Evolutionary conservation across 225 moss, liverwort and hornwort genomes (phyloP), one percentile per base, ranked within the genome.

Genomic region (Polytrichum formosum): DNA sequence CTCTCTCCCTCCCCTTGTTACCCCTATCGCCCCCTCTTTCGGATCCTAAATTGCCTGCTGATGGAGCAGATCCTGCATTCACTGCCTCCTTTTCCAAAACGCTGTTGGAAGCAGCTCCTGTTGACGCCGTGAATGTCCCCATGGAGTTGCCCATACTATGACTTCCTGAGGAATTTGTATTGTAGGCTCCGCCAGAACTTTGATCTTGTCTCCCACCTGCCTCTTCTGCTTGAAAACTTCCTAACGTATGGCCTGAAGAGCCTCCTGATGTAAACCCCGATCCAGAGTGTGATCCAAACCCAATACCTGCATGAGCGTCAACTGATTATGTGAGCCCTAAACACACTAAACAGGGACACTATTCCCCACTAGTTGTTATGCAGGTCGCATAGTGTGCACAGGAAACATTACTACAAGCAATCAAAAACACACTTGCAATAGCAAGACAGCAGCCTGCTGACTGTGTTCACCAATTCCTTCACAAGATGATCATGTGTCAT

Each of bases 211-310:
- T 84, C 60, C 68, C 70, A 63, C 81, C 80, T 6, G 63, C 73
- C 55, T 82, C 77, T 21, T 79, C 77, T 67, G 60, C 21, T 27
- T 88, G 84, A 74, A 79, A 87, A 64, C 78, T 76, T 69, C 87
- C 84, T 54, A 81, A 75, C 16, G 76, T 79, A 64, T 87, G 77
- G 70, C 72, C 79, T 71, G 84, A 75, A 37, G 82, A 80, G 53
- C 76, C 80, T 80, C 71, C 82, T 63, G 82, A 76, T 60, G 76
- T 85, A 72, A 83, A 85, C 31, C 79, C 78, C n/a, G 86, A 67
- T 55, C 74, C 84, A 67, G 83, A 74, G 58, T 76, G 83, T 59
- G 87, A 83, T 72, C 80, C 83, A 78, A 87, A 83, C 61, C 87
- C 87, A 69, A 87, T 87, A 76, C 87, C 87, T 87, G 78, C 82